Percentiles rank a stretch among this genome's conserved stretches.
These are phyloP conservation scores for Entomortierella chlamydospora DNA, from an alignment of 192 early-diverging fungal species.

Conservation along the genomic window DNA sequence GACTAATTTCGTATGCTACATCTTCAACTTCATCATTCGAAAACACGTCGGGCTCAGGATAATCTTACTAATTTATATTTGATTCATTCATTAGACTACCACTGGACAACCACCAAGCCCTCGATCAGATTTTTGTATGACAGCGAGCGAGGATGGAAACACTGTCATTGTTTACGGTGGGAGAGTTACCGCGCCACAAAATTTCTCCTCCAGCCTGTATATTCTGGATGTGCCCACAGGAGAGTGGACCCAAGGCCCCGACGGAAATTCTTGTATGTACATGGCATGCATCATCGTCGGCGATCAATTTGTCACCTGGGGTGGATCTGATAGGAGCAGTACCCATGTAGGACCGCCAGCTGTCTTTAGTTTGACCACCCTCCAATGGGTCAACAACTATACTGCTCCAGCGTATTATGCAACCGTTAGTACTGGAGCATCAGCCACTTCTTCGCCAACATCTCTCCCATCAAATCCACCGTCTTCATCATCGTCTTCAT, in stretches of 20 bases:
- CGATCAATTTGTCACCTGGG: conserved; percentile 36
- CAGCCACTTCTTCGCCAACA: background rate
- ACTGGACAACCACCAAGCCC: conserved; percentile 11
- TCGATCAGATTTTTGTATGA: conserved; percentile 41
- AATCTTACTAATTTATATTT: background rate
- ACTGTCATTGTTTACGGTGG: conserved; percentile 35
- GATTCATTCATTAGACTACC: conserved; percentile 13
- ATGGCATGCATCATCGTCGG: conserved; percentile 35
- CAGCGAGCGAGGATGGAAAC: conserved; percentile 28
- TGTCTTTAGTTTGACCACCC: conserved; percentile 14
- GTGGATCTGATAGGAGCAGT: conserved; percentile 12
- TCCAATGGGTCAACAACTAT: conserved; percentile 17
- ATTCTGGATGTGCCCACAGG: conserved; percentile 15
- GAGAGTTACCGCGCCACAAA: conserved; percentile 9
- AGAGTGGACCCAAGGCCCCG: conserved; percentile 20
- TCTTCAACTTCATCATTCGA: background rate
- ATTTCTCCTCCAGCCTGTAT: conserved; percentile 14
- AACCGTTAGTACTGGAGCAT: background rate
- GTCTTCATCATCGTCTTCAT: background rate
- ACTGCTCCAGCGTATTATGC: conserved; percentile 25
- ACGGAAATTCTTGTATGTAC: conserved; percentile 13
- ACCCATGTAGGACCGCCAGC: conserved; percentile 10
- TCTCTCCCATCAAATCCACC: background rate
- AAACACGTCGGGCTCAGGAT: background rate
- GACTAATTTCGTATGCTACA: conserved; percentile 36